Conservation (phyloP, 176 grass and related monocot species). For the Aegilops speltoides region DNA sequence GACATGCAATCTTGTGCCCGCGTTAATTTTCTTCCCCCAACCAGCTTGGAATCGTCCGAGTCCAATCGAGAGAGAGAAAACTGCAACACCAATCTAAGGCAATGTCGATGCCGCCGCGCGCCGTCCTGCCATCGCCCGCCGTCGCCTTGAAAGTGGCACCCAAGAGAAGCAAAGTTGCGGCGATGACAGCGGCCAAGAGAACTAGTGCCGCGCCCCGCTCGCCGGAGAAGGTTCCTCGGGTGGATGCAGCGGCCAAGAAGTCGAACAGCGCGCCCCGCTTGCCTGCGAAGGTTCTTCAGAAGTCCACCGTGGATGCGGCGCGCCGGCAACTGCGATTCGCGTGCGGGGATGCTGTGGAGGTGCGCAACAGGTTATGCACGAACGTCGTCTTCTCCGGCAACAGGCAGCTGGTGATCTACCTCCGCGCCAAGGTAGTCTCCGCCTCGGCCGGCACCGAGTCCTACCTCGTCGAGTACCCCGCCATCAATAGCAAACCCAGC, state of each 20-base stretch:
- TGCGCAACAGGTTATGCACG: background rate
- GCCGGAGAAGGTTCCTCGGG: too few relatives aligned
- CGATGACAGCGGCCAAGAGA: too few relatives aligned
- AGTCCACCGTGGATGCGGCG: background rate
- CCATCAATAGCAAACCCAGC: background rate
- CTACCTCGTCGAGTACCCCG: background rate
- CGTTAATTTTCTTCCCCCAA: background rate
- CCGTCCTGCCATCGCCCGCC: background rate
- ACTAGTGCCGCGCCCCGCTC: too few relatives aligned
- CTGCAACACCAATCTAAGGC: background rate
- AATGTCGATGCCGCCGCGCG: background rate
- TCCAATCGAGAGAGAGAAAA: background rate
- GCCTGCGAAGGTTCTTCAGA: background rate
- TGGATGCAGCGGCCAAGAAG: background rate
- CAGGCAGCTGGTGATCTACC: background rate
- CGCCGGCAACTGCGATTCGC: background rate
- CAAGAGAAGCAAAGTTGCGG: too few relatives aligned
- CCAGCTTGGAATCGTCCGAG: background rate
- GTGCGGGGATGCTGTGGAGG: background rate
- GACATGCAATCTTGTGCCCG: background rate
- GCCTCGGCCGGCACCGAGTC: background rate
- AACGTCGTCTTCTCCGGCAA: background rate
- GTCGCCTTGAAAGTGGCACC: background rate
- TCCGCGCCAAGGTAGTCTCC: background rate
- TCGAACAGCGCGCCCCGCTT: background rate